Conservation (phyloP, 1,139 yeast genomes). For the Geotrichum histeridarum region DNA sequence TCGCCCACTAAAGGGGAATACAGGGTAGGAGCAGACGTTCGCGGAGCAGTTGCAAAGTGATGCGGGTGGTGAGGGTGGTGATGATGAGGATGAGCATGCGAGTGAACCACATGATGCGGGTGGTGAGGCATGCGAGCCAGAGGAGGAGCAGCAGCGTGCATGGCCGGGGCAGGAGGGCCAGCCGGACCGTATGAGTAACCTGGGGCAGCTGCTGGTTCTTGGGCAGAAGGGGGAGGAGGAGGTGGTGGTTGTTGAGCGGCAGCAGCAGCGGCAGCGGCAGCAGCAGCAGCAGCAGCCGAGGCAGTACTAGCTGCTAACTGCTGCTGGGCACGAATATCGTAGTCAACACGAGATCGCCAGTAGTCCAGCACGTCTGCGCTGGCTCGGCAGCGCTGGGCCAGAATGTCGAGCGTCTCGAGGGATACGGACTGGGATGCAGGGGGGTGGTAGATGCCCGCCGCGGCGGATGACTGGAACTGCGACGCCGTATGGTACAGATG, state of each 20-base stretch:
- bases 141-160: neutral
- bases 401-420: conserved; percentile 10
- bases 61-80: neutral
- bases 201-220: conserved; percentile 2
- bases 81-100: neutral
- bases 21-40: neutral
- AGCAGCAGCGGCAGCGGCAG: too few species aligned
- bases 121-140: neutral
- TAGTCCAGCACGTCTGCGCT: conserved; percentile 17
- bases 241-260: neutral
- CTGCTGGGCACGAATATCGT: neutral
- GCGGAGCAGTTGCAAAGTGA: neutral
- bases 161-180: neutral
- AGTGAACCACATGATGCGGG: neutral
- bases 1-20: neutral
- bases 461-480: neutral
- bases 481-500: conserved; percentile 16
- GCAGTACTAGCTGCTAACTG: neutral
- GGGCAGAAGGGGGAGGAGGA: conserved; percentile 3
- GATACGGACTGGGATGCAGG: neutral
- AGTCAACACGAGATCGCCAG: conserved; percentile 5
- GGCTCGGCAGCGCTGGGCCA: conserved; percentile 14
- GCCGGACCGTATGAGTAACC: neutral
- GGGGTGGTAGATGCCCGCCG: neutral
- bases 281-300: too few species aligned